These are phyloP conservation scores for Camellia sinensis DNA, from an alignment of 148 eudicot genomes.

Conservation along the genomic window DNA sequence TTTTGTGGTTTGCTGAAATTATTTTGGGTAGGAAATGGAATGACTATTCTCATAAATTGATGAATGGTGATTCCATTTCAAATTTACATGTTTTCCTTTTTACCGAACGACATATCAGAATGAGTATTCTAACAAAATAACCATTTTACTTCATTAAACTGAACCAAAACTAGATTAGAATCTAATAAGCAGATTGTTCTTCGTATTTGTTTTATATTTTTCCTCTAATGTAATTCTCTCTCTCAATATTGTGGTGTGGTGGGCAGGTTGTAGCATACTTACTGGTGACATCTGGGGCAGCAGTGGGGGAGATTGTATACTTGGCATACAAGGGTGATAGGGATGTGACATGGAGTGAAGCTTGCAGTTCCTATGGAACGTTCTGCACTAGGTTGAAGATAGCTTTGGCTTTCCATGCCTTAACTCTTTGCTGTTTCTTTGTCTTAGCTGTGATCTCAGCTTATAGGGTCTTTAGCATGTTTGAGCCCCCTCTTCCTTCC, in stretches of 20 bases:
- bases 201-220: background rate
- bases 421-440: conserved; percentile 61
- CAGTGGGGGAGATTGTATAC: conserved; percentile 57
- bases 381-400: conserved; percentile 64
- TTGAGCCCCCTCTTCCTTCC: conserved; percentile 58
- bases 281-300: conserved; percentile 74
- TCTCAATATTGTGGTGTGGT: background rate
- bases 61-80: too few relatives aligned
- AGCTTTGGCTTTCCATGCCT: conserved; percentile 53
- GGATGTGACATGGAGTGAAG: conserved; percentile 78
- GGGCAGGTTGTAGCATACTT: conserved; percentile 73
- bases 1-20: too few relatives aligned
- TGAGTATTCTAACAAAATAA: too few relatives aligned
- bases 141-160: too few relatives aligned
- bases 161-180: too few relatives aligned
- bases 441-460: conserved; percentile 66
- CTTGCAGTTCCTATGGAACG: conserved; percentile 66
- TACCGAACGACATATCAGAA: too few relatives aligned
- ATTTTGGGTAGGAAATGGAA: too few relatives aligned
- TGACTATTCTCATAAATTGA: too few relatives aligned
- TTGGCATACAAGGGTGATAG: conserved; percentile 67
- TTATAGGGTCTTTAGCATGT: conserved; percentile 59
- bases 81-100: too few relatives aligned
- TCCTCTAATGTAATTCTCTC: background rate
- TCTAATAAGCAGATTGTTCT: too few relatives aligned